A percentile compares a stretch with the other conserved stretches of the same genome.
These are phyloP conservation scores for Lasiosphaeris hirsuta DNA, from an alignment of 495 filamentous ascomycete genomes.

Conservation along the genomic window DNA sequence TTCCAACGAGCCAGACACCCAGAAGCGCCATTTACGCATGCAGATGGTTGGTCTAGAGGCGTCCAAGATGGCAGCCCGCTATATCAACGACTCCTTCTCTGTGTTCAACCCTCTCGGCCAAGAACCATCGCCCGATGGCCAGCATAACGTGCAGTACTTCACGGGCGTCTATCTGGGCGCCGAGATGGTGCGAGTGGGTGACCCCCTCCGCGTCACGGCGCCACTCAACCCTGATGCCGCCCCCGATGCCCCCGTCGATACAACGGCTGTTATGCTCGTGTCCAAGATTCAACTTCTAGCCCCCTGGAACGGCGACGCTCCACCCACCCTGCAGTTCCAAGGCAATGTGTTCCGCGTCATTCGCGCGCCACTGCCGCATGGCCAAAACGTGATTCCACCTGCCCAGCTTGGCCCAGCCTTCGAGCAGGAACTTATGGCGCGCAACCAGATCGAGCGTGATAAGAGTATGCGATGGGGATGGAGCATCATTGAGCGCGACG, in stretches of 20 bases:
- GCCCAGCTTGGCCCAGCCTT: slow-evolving; percentile 33
- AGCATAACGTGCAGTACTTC: slow-evolving; percentile 12
- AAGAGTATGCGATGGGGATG: slow-evolving; percentile 30
- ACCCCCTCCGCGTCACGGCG: slow-evolving; percentile 35
- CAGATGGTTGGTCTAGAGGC: slow-evolving; percentile 40
- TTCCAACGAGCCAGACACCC: slow-evolving; percentile 13
- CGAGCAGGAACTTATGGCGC: slow-evolving; percentile 31
- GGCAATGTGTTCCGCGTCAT: slow-evolving; percentile 28
- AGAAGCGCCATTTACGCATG: slow-evolving; percentile 14
- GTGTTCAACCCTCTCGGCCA: slow-evolving; percentile 33
- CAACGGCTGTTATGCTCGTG: slow-evolving; percentile 36
- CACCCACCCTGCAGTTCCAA: slow-evolving; percentile 25
- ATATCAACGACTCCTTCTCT: slow-evolving; percentile 42
- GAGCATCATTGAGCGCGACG: slow-evolving; percentile 20
- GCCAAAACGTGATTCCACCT: slow-evolving; percentile 5
- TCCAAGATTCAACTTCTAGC: slow-evolving; percentile 22
- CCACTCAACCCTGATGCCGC: background rate
- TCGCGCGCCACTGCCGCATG: slow-evolving; percentile 11
- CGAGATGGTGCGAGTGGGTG: slow-evolving; percentile 40
- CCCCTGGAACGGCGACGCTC: slow-evolving; percentile 7
- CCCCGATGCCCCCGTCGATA: slow-evolving; percentile 17
- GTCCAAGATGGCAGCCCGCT: slow-evolving; percentile 41
- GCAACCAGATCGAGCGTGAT: slow-evolving; percentile 30
- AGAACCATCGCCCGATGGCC: slow-evolving; percentile 11
- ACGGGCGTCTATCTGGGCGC: slow-evolving; percentile 43